A percentile compares a stretch with the other conserved stretches of the same genome.
phyloP scores from a whole-genome alignment of 2,329 filamentous ascomycete genomes.

The Fusarium sp. region DNA sequence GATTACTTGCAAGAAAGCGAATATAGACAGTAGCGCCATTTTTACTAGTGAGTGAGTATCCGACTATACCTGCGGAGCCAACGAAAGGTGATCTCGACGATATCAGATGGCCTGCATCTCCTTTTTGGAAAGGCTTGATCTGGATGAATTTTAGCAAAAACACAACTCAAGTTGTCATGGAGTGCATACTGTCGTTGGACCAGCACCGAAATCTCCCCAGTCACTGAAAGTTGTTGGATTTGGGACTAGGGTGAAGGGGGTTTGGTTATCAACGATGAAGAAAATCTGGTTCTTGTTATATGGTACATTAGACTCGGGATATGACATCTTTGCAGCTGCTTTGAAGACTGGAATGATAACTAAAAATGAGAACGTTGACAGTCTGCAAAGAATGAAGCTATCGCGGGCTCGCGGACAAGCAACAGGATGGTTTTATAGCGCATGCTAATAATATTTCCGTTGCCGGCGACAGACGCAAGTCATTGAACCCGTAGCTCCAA shows the following conservation, averaged over 20 bases:
- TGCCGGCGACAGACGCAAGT: accelerated
- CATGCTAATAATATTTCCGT: too few relatives aligned
- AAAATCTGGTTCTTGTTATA: not conserved
- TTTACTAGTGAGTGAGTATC: not conserved
- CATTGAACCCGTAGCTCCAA: not conserved
- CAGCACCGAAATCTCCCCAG: not conserved
- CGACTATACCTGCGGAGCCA: not conserved
- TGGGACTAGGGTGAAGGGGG: not conserved
- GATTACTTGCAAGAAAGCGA: not conserved
- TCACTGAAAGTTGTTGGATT: not conserved
- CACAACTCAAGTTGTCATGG: too few relatives aligned
- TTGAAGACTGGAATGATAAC: too few relatives aligned
- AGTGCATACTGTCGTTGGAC: not conserved
- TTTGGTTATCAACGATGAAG: not conserved
- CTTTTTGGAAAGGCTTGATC: not conserved
- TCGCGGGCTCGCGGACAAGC: too few relatives aligned
- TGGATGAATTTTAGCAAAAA: not conserved
- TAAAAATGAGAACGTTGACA: too few relatives aligned
- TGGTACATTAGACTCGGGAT: too few relatives aligned
- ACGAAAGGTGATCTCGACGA: not conserved
- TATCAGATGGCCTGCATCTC: not conserved
- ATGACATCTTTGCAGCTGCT: not conserved
- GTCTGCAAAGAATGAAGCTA: not conserved
- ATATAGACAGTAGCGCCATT: not conserved
- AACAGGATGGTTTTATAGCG: not conserved